phyloP scores from a whole-genome alignment of 345 rosid genomes.

The Raphanus sativus region DNA sequence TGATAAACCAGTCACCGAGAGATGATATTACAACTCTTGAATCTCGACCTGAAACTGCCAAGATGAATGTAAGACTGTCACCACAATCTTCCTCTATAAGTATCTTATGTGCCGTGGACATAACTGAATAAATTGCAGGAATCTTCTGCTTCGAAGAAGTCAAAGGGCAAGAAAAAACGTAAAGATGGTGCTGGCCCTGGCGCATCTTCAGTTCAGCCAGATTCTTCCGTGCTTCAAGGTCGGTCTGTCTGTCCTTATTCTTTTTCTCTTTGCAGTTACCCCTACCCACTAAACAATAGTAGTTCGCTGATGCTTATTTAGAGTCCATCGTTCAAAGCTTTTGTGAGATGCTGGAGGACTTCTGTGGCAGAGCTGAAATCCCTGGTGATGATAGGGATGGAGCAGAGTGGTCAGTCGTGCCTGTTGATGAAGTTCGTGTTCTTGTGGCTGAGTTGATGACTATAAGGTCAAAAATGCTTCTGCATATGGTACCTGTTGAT shows the following conservation, averaged over 20 bases:
- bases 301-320: conserved; percentile 34
- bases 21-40: conserved; percentile 44
- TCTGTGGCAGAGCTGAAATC: conserved; percentile 80
- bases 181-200: conserved; percentile 35
- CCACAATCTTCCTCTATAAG: conserved; percentile 26
- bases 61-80: conserved; percentile 52
- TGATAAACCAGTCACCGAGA: conserved; percentile 41
- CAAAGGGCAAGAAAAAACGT: conserved; percentile 74
- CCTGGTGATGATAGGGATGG: conserved; percentile 82
- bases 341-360: conserved; percentile 75
- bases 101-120: conserved; percentile 26
- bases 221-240: conserved; percentile 80
- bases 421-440: conserved; percentile 64
- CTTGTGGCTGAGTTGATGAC: conserved; percentile 81
- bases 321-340: conserved; percentile 68
- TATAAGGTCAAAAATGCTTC: conserved; percentile 71
- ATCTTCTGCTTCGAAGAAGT: conserved; percentile 56
- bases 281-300: conserved; percentile 17
- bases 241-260: conserved; percentile 22
- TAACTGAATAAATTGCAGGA: conserved; percentile 58
- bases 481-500: conserved; percentile 86
- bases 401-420: conserved; percentile 74
- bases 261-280: conserved; percentile 6
- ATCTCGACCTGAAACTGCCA: conserved; percentile 41
- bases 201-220: conserved; percentile 46